A percentile compares a stretch with the other conserved stretches of the same genome.
Conservation (phyloP, 352 stramenopile species). For the Globisporangium irregulare region DNA sequence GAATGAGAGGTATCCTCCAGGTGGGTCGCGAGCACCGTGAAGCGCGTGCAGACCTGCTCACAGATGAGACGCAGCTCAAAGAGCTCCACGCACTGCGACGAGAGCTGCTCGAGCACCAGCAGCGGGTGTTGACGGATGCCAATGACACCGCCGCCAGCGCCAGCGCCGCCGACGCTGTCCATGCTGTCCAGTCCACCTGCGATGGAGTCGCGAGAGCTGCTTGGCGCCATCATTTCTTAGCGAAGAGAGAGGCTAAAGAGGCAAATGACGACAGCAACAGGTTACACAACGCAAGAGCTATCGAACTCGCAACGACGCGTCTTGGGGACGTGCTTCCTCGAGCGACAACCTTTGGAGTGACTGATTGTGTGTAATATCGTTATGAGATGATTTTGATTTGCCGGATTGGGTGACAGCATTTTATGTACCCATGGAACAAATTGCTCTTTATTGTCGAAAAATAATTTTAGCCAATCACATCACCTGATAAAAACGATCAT, state of each 20-base stretch:
- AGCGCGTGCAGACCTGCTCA: constrained; percentile 12
- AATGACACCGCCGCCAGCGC: neutral
- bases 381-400: constrained; percentile 12
- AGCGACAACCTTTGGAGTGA: neutral
- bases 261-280: neutral
- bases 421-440: neutral
- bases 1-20: neutral
- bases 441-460: neutral
- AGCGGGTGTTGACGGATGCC: constrained; percentile 15
- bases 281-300: neutral
- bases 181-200: neutral
- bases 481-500: neutral
- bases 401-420: neutral
- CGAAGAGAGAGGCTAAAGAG: neutral
- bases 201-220: neutral
- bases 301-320: neutral
- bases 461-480: neutral
- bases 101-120: constrained; percentile 16
- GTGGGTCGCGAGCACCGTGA: constrained; percentile 6
- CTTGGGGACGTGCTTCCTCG: neutral
- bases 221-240: neutral
- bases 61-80: constrained; percentile 14
- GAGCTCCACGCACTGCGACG: constrained; percentile 19
- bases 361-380: neutral
- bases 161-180: neutral